Conservation (phyloP, 164 flowering plant species). For the Aristolochia fimbriata region DNA sequence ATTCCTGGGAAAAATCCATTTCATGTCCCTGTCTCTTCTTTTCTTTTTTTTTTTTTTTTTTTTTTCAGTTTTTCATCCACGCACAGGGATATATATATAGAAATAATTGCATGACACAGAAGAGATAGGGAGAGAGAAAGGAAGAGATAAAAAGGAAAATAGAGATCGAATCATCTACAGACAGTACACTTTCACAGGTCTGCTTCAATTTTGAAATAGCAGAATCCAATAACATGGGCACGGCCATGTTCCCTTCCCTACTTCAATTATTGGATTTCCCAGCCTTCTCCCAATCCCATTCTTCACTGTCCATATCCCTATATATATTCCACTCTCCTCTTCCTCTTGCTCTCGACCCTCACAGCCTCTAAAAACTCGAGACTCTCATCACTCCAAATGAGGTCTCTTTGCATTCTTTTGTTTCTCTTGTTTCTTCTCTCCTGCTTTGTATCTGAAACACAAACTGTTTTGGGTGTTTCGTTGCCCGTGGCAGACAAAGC, state of each 20-base stretch:
- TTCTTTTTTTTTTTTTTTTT: too few relatives aligned
- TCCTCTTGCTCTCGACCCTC: not conserved
- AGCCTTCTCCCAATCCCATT: constrained; percentile 7
- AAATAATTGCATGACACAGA: too few relatives aligned
- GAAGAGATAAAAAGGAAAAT: not conserved
- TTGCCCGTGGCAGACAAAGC: constrained; percentile 12
- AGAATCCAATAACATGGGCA: constrained; percentile 23
- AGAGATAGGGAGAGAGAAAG: not conserved
- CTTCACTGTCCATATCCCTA: constrained; percentile 16
- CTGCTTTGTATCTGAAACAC: constrained; percentile 11
- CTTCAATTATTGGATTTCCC: constrained; percentile 20
- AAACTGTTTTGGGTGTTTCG: constrained; percentile 5
- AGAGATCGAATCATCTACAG: constrained; percentile 1
- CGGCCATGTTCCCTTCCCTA: constrained; percentile 17
- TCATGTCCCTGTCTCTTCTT: too few relatives aligned
- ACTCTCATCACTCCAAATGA: constrained; percentile 18
- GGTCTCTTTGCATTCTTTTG: constrained; percentile 13
- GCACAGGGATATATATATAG: too few relatives aligned
- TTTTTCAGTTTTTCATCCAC: too few relatives aligned
- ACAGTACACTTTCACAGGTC: not conserved
- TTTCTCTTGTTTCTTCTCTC: constrained; percentile 20
- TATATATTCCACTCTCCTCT: not conserved
- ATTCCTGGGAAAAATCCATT: too few relatives aligned
- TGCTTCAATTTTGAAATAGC: constrained; percentile 7
- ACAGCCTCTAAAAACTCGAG: not conserved